Conservation (phyloP, 148 eudicot genomes). For the Rhododendron williamsianum region DNA sequence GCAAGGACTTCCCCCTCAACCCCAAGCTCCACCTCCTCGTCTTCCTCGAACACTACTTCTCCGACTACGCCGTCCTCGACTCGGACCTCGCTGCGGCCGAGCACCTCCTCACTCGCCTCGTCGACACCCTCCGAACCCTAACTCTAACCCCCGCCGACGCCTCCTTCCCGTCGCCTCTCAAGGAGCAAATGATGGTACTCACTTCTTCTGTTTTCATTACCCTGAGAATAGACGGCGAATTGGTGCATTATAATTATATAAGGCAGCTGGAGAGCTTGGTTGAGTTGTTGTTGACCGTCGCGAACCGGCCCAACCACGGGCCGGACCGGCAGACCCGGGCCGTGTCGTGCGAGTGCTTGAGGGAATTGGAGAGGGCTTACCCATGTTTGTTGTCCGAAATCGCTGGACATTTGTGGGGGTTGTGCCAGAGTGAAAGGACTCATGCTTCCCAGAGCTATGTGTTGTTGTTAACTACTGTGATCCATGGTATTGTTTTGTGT, state of each 20-base stretch:
- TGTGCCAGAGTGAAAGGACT: slow-evolving; percentile 78
- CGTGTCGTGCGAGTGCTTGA: slow-evolving; percentile 79
- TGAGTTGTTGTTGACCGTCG: slow-evolving; percentile 53
- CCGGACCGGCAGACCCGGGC: slow-evolving; percentile 67
- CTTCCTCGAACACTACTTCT: slow-evolving; percentile 53
- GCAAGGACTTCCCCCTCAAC: slow-evolving; percentile 45
- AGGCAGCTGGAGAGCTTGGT: slow-evolving; percentile 38
- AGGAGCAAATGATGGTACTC: slow-evolving; percentile 65
- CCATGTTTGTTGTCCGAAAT: slow-evolving; percentile 70
- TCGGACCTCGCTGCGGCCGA: slow-evolving; percentile 2
- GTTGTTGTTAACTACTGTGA: slow-evolving; percentile 45
- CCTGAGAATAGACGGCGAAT: neutral
- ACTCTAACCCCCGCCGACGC: slow-evolving; percentile 50
- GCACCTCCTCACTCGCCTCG: slow-evolving; percentile 22
- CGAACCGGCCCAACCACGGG: slow-evolving; percentile 84
- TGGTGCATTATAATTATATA: neutral
- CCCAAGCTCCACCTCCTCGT: slow-evolving; percentile 56
- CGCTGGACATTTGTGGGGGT: slow-evolving; percentile 65
- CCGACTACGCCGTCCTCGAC: neutral
- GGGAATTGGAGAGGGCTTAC: slow-evolving; percentile 67
- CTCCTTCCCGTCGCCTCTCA: slow-evolving; percentile 37
- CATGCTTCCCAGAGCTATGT: slow-evolving; percentile 69
- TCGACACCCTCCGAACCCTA: slow-evolving; percentile 42
- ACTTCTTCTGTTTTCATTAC: slow-evolving; percentile 45
- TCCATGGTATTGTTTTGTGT: slow-evolving; percentile 40